phyloP scores from a whole-genome alignment of 192 early-diverging fungal genomes.

The Piromyces finnis region DNA sequence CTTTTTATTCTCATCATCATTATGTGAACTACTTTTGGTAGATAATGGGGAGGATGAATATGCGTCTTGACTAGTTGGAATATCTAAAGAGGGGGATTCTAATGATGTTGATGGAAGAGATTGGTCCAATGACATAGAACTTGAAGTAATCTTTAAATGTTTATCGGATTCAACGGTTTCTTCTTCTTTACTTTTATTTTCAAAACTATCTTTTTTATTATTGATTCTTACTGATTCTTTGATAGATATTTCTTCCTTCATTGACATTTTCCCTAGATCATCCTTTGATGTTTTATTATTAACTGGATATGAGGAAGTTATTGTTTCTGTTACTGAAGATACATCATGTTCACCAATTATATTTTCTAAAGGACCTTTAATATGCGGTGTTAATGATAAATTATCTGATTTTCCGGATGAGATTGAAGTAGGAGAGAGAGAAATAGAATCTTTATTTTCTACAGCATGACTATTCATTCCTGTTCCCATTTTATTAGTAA shows the following conservation, averaged over 20 bases:
- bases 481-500: not conserved
- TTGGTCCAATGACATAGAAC: not conserved
- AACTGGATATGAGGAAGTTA: not conserved
- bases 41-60: not conserved
- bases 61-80: no score
- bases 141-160: not conserved
- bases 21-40: not conserved
- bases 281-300: not conserved
- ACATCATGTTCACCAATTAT: not conserved
- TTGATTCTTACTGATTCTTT: no score
- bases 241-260: no score
- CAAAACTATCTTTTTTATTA: no score
- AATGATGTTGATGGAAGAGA: not conserved
- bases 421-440: not conserved
- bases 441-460: not conserved
- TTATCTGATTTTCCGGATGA: not conserved
- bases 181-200: no score
- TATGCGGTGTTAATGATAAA: not conserved
- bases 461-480: not conserved
- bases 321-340: not conserved
- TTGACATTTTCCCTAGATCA: not conserved
- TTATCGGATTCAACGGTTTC: no score
- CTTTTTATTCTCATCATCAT: not conserved
- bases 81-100: not conserved
- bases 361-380: not conserved